Evolutionary conservation across 768 basidiomycete species (phyloP), one percentile per base, ranked within the genome.

Genomic region (Amanita rimosa): DNA sequence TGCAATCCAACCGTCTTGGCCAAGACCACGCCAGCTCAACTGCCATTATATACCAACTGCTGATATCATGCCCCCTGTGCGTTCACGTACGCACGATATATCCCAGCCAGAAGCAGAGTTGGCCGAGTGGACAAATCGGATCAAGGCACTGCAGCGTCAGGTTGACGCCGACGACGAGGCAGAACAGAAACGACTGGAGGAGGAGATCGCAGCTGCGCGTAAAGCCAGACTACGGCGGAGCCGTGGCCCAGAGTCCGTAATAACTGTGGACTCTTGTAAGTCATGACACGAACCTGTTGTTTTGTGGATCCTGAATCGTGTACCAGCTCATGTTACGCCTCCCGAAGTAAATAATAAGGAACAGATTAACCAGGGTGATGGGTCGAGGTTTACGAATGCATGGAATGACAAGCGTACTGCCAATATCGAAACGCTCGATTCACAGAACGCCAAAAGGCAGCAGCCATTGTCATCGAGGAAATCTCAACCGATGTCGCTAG

Each of bases 101-200:
- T 71, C 75, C 9, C 76, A 74, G 52, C 69, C 80, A 16, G 85
- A 86, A 56, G 67, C 71, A 3, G 81, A 78, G 43, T 70, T 88
- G n/a, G 73, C 85, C 13, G 85, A 90, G 62, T 90, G 87, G 87
- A 76, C 86, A 11, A 81, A 67, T 64, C 82, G 74, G 68, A 87
- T 91, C 61, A 83, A 82, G 60, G 83, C 78, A 13, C 65, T 90
- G 62, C 87, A 89, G 60, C 75, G 78, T 51, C 84, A 88, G 56
- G 82, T 88, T 21, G 87, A 91, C 53, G 80, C 81, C 11, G 83
- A 87, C 53, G 86, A 88, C 50, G 85, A 86, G 59, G 76, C 72
- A 5, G 88, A 91, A 56, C 78, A 86, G 59, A 76, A 73, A 44
- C 72, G 79, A 48, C 71, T 91, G 1, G 76, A 78, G 57, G 74